Conservation (phyloP, 306 rosid species). For the Sindora glabra region DNA sequence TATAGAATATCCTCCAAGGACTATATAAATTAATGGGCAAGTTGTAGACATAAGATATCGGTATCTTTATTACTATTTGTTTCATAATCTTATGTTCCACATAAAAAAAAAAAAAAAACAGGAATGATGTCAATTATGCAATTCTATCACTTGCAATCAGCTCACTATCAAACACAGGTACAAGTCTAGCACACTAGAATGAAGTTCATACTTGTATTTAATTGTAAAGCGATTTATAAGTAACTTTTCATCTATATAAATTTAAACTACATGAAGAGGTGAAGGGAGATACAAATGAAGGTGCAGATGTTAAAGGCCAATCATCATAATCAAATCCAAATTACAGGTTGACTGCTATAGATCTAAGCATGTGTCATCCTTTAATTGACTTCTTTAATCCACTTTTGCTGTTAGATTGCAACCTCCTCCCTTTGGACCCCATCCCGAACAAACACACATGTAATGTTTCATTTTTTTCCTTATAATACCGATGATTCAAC, state of each 20-base stretch:
- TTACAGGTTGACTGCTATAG: slow-evolving; percentile 14
- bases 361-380: slow-evolving; percentile 17
- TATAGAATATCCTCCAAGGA: background rate
- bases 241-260: too few species aligned
- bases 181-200: too few species aligned
- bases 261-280: background rate
- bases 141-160: too few species aligned
- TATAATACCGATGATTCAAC: slow-evolving; percentile 9
- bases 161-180: too few species aligned
- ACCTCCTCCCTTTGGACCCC: slow-evolving; percentile 31
- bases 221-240: background rate
- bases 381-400: slow-evolving; percentile 5
- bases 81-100: slow-evolving; percentile 8
- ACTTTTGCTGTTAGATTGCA: slow-evolving; percentile 16
- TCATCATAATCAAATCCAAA: slow-evolving; percentile 25
- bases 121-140: too few species aligned
- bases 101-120: background rate
- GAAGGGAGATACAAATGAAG: too few species aligned
- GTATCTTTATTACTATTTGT: background rate
- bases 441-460: slow-evolving; percentile 38
- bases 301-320: slow-evolving; percentile 7
- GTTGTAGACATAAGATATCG: background rate
- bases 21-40: slow-evolving; percentile 4
- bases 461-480: slow-evolving; percentile 25
- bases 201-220: too few species aligned